Base-by-base conservation (phyloP, 2,329 filamentous ascomycete species). In the Fusarium multiceps region DNA sequence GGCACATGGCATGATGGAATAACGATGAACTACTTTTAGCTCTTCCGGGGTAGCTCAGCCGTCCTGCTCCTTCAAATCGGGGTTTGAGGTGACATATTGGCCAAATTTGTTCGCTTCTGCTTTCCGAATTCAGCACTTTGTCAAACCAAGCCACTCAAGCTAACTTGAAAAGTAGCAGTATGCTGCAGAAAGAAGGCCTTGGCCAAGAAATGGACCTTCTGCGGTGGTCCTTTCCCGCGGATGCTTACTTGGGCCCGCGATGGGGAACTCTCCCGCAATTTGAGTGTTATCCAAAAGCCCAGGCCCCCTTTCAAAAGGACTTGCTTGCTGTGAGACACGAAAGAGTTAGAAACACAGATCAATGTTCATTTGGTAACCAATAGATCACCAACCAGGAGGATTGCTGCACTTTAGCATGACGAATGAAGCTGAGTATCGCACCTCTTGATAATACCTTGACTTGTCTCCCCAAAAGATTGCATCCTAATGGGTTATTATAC, bases 71-170 rank as follows among this genome's bases (percentile, higher is more conserved):
- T 55, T 73, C 63, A 49, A 66, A 73, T 72, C 45, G 49, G 63
- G 64, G 32, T 56, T 56, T 27, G 49, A 46, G 13, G 49, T 53
- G 55, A 50, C 43, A 42, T 32, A 57, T 63, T 71, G 77, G 76
- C 76, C 76, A 72, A 51, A 77, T 79, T 73, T 72, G 73, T 78
- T 82, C 81, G 81, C 81, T 82, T 82, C 77, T 66, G 67, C 74
- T 78, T 82, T 79, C 80, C 79, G 48, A 48, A 80, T 81, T 58
- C 56, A 75, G 80, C 30, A 51, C 46, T 34, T 73, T 71, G 73
- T 75, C 56, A 65, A 63, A 73, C 73, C 64, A 48, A 56, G 54
- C 30, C 27, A 42, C 50, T n/a, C 45, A 64, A 46, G 49, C 50
- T 59, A 71, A 37, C 57, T 46, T 37, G 40, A 41, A 59, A 27